Evolutionary conservation across 257 asterid species (phyloP).

Genomic region (Penstemon newberryi): DNA sequence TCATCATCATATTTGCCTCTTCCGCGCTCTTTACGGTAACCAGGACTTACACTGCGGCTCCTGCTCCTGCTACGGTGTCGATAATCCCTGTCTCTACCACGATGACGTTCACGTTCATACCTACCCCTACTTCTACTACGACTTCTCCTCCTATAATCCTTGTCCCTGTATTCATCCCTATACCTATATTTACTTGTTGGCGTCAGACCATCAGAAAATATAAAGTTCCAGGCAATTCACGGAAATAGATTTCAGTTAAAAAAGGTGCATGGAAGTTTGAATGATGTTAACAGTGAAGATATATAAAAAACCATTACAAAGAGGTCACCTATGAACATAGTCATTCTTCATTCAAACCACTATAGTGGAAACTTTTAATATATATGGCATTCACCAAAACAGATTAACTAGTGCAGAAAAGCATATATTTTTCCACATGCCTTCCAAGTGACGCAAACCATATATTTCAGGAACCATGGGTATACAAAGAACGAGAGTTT

Average conservation of each 20-base stretch:
- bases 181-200: constrained; percentile 26
- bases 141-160: constrained; percentile 69
- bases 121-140: constrained; percentile 77
- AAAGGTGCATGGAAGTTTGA: not conserved
- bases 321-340: not conserved
- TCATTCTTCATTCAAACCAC: not conserved
- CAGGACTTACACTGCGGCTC: constrained; percentile 75
- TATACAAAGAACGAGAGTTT: constrained; percentile 1
- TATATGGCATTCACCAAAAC: not conserved
- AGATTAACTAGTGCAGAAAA: not conserved
- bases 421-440: too few species aligned
- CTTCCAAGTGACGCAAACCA: too few species aligned
- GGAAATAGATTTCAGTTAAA: not conserved
- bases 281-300: not conserved
- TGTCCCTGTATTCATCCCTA: constrained; percentile 61
- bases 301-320: not conserved
- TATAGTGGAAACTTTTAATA: not conserved
- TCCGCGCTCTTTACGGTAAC: constrained; percentile 64
- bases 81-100: constrained; percentile 64
- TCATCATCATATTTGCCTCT: constrained; percentile 74
- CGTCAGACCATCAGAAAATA: not conserved
- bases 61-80: constrained; percentile 58
- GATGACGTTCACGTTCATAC: constrained; percentile 62
- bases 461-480: not conserved
- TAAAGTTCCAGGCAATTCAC: not conserved